phyloP scores from a whole-genome alignment of 2,329 filamentous ascomycete genomes.

The Pseudogymnoascus sp. region DNA sequence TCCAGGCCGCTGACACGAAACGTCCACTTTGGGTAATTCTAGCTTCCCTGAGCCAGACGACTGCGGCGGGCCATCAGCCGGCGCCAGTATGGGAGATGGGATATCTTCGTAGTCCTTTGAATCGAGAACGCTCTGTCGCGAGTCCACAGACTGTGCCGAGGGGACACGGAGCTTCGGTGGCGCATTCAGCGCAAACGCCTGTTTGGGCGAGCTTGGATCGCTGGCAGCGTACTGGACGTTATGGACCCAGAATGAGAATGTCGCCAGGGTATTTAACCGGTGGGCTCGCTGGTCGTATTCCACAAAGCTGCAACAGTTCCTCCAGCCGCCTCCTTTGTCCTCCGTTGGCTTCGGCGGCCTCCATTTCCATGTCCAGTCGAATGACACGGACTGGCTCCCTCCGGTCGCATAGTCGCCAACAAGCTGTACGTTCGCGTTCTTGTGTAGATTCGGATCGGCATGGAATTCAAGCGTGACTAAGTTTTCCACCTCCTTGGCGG shows the following conservation, averaged over 20 bases:
- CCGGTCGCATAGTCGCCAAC: constrained; percentile 86
- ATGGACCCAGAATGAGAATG: constrained; percentile 87
- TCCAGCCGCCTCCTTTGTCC: constrained; percentile 86
- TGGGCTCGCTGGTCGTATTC: constrained; percentile 95
- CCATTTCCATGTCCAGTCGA: constrained; percentile 97
- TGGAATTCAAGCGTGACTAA: constrained; percentile 93
- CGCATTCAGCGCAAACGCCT: constrained; percentile 55
- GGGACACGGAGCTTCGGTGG: constrained; percentile 73
- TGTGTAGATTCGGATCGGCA: constrained; percentile 93
- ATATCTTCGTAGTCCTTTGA: constrained; percentile 42
- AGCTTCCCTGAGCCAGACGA: constrained; percentile 16
- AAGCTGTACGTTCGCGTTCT: constrained; percentile 89
- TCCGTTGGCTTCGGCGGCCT: constrained; percentile 75
- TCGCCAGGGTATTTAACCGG: constrained; percentile 76
- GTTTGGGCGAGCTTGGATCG: constrained; percentile 58
- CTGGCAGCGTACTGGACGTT: constrained; percentile 32
- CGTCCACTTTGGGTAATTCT: constrained; percentile 66
- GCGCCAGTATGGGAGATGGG: constrained; percentile 16
- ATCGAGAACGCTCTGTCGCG: constrained; percentile 67
- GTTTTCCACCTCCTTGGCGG: constrained; percentile 79
- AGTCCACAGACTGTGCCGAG: constrained; percentile 82
- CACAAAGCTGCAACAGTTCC: constrained; percentile 92
- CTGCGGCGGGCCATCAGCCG: constrained; percentile 26
- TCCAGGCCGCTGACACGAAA: constrained; percentile 74
- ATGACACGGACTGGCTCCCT: constrained; percentile 75